These are phyloP conservation scores for Globisporangium paddicum DNA, from an alignment of 352 stramenopile genomes.

Conservation along the genomic window DNA sequence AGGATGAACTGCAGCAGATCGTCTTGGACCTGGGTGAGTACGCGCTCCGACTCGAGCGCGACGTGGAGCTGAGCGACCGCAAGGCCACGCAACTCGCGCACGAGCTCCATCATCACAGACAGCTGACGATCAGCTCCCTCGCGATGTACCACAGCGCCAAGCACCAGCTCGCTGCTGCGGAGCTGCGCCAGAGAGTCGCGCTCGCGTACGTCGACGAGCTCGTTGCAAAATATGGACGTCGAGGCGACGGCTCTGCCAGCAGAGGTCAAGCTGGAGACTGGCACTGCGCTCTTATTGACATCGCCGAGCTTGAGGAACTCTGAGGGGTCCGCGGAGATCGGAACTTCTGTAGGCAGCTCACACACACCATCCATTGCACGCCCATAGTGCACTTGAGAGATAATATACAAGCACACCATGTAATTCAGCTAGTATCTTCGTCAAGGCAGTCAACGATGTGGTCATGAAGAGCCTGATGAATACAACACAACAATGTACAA, in stretches of 20 bases:
- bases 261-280: neutral
- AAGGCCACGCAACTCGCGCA: neutral
- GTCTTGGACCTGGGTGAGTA: neutral
- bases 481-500: neutral
- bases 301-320: neutral
- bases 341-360: neutral
- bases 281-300: neutral
- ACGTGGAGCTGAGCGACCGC: neutral
- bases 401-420: neutral
- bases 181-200: neutral
- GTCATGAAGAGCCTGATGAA: neutral
- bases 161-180: neutral
- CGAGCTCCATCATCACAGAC: neutral
- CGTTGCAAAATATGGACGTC: neutral
- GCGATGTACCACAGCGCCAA: constrained; percentile 4
- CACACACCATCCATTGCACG: neutral
- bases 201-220: constrained; percentile 7
- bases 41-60: neutral
- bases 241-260: neutral
- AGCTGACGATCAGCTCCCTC: neutral
- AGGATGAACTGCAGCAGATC: neutral
- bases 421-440: neutral
- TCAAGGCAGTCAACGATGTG: neutral
- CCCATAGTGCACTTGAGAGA: neutral
- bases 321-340: no score